phyloP scores from a whole-genome alignment of 2,329 filamentous ascomycete species.

The Stemphylium beticola region DNA sequence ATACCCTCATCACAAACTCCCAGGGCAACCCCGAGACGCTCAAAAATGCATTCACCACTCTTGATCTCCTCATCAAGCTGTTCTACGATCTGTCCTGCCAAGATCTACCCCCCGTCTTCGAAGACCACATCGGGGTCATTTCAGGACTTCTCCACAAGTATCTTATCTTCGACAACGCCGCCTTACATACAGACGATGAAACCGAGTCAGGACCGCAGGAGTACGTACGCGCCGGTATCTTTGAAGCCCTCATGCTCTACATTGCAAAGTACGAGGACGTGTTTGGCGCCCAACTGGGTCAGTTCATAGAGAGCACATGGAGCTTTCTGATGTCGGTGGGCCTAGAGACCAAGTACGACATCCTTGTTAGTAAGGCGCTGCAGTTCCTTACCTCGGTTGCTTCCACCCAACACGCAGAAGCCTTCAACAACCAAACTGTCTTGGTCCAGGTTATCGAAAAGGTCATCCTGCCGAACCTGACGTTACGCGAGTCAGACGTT shows the following conservation, averaged over 20 bases:
- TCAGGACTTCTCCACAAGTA: conserved; percentile 89
- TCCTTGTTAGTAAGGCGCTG: conserved; percentile 89
- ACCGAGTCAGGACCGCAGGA: conserved; percentile 84
- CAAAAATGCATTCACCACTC: conserved; percentile 78
- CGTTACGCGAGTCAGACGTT: conserved; percentile 88
- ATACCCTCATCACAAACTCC: conserved; percentile 74
- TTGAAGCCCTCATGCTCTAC: conserved; percentile 87
- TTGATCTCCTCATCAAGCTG: conserved; percentile 89
- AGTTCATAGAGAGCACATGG: conserved; percentile 92
- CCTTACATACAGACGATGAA: conserved; percentile 87
- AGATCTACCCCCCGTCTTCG: conserved; percentile 92
- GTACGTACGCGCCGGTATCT: conserved; percentile 90
- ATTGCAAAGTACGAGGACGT: conserved; percentile 95
- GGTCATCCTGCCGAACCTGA: conserved; percentile 92
- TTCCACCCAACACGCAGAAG: conserved; percentile 74
- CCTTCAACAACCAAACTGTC: conserved; percentile 83
- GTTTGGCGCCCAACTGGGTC: conserved; percentile 78
- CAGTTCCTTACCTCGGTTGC: conserved; percentile 94
- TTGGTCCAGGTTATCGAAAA: conserved; percentile 91
- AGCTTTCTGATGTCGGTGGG: conserved; percentile 86
- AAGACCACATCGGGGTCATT: conserved; percentile 81
- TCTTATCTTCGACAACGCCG: conserved; percentile 83
- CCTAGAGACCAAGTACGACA: conserved; percentile 89
- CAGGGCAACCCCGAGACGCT: conserved; percentile 76
- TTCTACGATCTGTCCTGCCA: conserved; percentile 98